A percentile compares a stretch with the other conserved stretches of the same genome.
Evolutionary conservation across 108 stramenopile species (phyloP).

Genomic region (Cyclostephanos tholiformis): DNA sequence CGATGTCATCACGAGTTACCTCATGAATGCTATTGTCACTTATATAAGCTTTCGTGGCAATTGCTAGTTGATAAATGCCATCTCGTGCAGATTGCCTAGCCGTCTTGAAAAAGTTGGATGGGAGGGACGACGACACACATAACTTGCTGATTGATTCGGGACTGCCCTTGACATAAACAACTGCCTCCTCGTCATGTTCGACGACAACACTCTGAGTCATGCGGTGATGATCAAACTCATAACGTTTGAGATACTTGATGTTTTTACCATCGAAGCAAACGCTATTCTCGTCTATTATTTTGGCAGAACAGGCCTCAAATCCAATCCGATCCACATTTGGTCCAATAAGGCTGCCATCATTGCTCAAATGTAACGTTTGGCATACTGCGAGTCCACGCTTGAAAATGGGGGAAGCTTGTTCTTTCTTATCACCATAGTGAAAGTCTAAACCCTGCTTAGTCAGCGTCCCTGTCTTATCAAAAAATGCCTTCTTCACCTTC

Average conservation of each 20-base stretch:
- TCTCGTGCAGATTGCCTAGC: constrained; percentile 42
- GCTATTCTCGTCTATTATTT: constrained; percentile 28
- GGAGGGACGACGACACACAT: constrained; percentile 49
- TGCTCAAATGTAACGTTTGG: constrained; percentile 48
- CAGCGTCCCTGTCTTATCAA: constrained; percentile 87
- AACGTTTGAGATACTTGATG: constrained; percentile 52
- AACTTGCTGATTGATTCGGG: constrained; percentile 55
- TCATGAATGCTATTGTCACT: constrained; percentile 30
- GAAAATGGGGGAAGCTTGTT: constrained; percentile 16
- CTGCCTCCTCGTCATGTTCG: constrained; percentile 21
- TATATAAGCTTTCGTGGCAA: constrained; percentile 43
- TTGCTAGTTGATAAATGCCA: constrained; percentile 64
- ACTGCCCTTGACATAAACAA: constrained; percentile 59
- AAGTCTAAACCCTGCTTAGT: constrained; percentile 72
- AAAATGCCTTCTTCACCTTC: constrained; percentile 73
- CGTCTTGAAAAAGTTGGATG: constrained; percentile 46
- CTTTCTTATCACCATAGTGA: background rate
- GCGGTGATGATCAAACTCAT: constrained; percentile 67
- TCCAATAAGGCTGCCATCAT: constrained; percentile 52
- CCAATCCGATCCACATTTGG: constrained; percentile 61
- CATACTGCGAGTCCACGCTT: constrained; percentile 59
- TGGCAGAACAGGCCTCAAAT: constrained; percentile 48
- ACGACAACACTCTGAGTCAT: constrained; percentile 75
- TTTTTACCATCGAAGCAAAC: constrained; percentile 31
- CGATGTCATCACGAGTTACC: constrained; percentile 55